phyloP scores from a whole-genome alignment of 768 basidiomycete species.

The Kwoniella europaea region DNA sequence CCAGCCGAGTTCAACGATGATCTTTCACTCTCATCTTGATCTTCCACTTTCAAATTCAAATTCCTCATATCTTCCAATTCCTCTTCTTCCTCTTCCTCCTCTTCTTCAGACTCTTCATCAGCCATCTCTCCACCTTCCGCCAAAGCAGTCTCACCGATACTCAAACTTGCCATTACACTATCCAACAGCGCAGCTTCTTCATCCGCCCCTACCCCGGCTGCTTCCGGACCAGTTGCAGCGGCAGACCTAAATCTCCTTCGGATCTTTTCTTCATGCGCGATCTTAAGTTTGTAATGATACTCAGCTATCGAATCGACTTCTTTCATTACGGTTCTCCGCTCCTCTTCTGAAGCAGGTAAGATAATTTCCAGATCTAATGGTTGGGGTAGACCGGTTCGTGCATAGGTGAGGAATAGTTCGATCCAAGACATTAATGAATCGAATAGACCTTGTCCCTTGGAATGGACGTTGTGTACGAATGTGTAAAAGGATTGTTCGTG shows the following conservation, averaged over 20 bases:
- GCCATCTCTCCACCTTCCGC: constrained; percentile 66
- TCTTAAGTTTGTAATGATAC: constrained; percentile 93
- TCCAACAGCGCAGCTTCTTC: constrained; percentile 86
- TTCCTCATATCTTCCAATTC: background rate
- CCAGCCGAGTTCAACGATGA: constrained; percentile 19
- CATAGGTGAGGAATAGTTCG: constrained; percentile 86
- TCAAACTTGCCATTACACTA: constrained; percentile 78
- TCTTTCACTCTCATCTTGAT: constrained; percentile 9
- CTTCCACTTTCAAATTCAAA: background rate
- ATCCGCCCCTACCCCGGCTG: constrained; percentile 58
- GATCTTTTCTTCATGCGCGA: constrained; percentile 88
- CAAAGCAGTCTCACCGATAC: constrained; percentile 76
- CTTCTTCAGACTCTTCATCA: constrained; percentile 77
- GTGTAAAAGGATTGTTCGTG: constrained; percentile 95
- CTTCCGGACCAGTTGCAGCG: constrained; percentile 34
- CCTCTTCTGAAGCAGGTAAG: constrained; percentile 78
- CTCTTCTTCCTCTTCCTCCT: constrained; percentile 55
- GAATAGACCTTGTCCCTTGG: constrained; percentile 92
- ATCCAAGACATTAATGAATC: constrained; percentile 95
- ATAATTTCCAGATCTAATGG: constrained; percentile 82
- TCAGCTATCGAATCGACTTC: constrained; percentile 88
- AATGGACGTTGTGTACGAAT: constrained; percentile 98
- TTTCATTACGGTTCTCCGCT: constrained; percentile 73
- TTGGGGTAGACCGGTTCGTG: constrained; percentile 83
- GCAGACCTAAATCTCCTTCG: constrained; percentile 77